phyloP scores from a whole-genome alignment of 2,329 filamentous ascomycete species.

The Drechslerella dactyloides region DNA sequence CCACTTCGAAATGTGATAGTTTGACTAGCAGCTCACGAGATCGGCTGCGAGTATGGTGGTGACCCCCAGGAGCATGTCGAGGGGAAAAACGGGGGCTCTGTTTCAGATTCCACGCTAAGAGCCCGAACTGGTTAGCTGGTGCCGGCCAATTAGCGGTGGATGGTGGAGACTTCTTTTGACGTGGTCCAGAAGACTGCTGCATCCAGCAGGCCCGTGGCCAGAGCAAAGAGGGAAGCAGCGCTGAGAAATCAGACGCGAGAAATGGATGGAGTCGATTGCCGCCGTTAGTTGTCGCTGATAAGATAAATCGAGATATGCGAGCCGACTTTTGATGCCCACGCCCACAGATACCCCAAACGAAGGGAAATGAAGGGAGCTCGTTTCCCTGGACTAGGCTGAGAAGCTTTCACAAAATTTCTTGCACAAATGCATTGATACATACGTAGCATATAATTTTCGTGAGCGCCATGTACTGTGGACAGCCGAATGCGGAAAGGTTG shows the following conservation, averaged over 20 bases:
- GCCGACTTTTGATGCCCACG: background rate
- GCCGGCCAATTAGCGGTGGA: conserved; percentile 24
- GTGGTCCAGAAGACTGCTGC: conserved; percentile 46
- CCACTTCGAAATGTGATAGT: background rate
- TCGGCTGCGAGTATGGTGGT: conserved; percentile 21
- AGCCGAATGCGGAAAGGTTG: conserved; percentile 26
- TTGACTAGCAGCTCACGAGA: conserved; percentile 23
- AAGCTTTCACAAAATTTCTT: conserved; percentile 4
- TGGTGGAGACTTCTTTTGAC: conserved; percentile 41
- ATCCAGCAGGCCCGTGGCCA: conserved; percentile 23
- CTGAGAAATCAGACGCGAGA: conserved; percentile 28
- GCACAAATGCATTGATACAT: background rate
- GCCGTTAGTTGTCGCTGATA: conserved; percentile 31
- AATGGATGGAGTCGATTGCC: background rate
- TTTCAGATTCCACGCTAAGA: conserved; percentile 50
- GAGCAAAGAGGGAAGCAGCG: conserved; percentile 44
- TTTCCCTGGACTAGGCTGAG: conserved; percentile 3
- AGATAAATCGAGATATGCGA: conserved; percentile 25
- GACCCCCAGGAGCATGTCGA: conserved; percentile 11
- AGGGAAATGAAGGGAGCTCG: conserved; percentile 3
- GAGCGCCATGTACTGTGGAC: background rate
- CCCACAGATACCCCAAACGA: background rate
- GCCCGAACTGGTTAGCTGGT: conserved; percentile 36
- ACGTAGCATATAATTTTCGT: background rate
- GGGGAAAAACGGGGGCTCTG: conserved; percentile 39